Evolutionary conservation across 2,329 filamentous ascomycete genomes (phyloP).

Genomic region (Lecanosticta acicola): DNA sequence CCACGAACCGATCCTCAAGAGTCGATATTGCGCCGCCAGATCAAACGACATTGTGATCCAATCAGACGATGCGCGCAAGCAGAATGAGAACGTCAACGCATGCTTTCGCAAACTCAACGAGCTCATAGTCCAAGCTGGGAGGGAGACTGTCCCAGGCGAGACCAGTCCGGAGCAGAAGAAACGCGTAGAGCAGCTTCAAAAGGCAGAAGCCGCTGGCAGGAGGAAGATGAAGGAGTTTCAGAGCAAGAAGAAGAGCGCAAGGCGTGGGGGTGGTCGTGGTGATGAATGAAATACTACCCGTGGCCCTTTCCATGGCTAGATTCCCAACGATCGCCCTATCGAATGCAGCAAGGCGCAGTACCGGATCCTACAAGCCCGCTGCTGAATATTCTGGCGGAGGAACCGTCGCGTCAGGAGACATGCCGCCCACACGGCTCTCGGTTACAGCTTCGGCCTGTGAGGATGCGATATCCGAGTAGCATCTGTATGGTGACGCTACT

Average conservation of each 20-base stretch:
- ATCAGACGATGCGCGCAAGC: slow-evolving; percentile 58
- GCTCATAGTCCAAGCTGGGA: slow-evolving; percentile 49
- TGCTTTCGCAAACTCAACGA: slow-evolving; percentile 56
- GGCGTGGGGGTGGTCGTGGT: slow-evolving; percentile 37
- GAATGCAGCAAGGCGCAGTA: no score
- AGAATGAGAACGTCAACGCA: slow-evolving; percentile 53
- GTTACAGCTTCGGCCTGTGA: no score
- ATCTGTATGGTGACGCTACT: no score
- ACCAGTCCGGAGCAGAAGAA: slow-evolving; percentile 52
- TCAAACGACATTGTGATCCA: slow-evolving; percentile 55
- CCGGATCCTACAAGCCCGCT: no score
- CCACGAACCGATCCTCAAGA: slow-evolving; percentile 47
- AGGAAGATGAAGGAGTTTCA: slow-evolving; percentile 55
- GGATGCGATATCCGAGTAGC: no score
- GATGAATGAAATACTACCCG: slow-evolving; percentile 33
- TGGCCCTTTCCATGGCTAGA: no score
- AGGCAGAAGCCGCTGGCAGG: slow-evolving; percentile 53
- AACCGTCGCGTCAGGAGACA: no score
- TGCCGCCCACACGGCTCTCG: no score
- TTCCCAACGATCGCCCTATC: no score
- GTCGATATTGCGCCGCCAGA: slow-evolving; percentile 51
- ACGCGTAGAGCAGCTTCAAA: slow-evolving; percentile 53
- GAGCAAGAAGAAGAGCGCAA: slow-evolving; percentile 56
- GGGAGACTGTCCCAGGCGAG: slow-evolving; percentile 52
- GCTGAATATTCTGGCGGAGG: no score